Conservation (phyloP, 306 rosid species). For the Vachellia pachyceras region DNA sequence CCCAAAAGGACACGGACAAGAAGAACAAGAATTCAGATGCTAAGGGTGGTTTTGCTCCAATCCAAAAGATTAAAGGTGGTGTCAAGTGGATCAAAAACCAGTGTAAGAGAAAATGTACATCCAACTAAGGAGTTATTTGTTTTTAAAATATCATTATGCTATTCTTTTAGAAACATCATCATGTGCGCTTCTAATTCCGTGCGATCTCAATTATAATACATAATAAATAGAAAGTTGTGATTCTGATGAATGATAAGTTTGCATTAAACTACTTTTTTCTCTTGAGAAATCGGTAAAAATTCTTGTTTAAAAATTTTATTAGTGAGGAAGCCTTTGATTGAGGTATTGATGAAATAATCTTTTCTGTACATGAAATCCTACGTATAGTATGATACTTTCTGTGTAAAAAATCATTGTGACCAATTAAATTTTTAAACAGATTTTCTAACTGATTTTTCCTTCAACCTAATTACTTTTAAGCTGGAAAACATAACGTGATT, state of each 20-base stretch:
- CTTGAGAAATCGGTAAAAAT: neutral
- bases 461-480: neutral
- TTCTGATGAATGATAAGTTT: neutral
- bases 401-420: too few species aligned
- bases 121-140: slow-evolving; percentile 27
- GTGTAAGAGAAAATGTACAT: slow-evolving; percentile 57
- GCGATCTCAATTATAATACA: neutral
- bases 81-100: slow-evolving; percentile 77
- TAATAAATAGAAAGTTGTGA: neutral
- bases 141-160: neutral
- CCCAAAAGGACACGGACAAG: slow-evolving; percentile 47
- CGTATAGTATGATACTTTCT: too few species aligned
- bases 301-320: too few species aligned
- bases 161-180: neutral
- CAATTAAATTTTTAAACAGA: neutral
- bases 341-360: too few species aligned
- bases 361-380: too few species aligned
- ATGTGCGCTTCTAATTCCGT: slow-evolving; percentile 25
- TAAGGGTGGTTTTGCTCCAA: slow-evolving; percentile 60
- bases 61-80: slow-evolving; percentile 62
- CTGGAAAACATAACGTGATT: neutral
- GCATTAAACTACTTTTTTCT: neutral
- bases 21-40: slow-evolving; percentile 63
- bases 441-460: too few species aligned
- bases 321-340: too few species aligned